Base-by-base conservation (phyloP, 495 filamentous ascomycete genomes). In the Aspergillus bridgeri region DNA sequence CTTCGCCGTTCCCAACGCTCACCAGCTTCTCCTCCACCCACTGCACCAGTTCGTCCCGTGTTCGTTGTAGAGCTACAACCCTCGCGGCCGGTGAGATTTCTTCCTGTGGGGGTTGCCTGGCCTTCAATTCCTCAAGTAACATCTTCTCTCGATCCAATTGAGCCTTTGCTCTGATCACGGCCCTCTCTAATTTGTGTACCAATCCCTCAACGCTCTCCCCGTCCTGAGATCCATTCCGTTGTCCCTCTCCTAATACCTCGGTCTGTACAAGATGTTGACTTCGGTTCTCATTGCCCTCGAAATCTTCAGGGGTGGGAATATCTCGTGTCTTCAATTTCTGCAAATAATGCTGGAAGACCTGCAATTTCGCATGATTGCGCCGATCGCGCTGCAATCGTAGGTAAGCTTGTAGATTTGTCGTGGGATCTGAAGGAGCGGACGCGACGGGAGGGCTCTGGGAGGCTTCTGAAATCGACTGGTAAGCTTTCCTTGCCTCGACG, bases 11-110 rank as follows among this genome's bases (percentile, higher is more conserved):
- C n/a, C 74, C 74, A 21, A 81, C 82, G 53, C 76, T 81, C 25
- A 77, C 74, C 7, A 91, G 71, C 58, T 88, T 86, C 13, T 78
- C 74, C 65, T 91, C 87, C 21, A 91, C 86, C 87, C 88, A 91
- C 60, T 79, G 77, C 42, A 90, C 86, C 53, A 91, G 71, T 50
- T 84, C 85, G 63, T 83, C 79, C 22, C 88, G 76, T 3, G 84
- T 84, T n/a, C 66, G 66, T 52, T 76, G 73, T 52, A 84, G 64
- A 15, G 84, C 85, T 17, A 20, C 52, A 3, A 60, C 49, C 55
- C 75, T 79, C 29, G 76, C 55, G 38, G 76, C 78, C 3, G 75
- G 68, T 5, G 62, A 13, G 22, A 55, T 51, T 3, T 47, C 58
- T 2, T 68, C 63, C 19, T 69, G 53, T 11, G 60, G 55, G 11